These are phyloP conservation scores for Serendipita indica DNA, from an alignment of 768 basidiomycete species.

Conservation along the genomic window DNA sequence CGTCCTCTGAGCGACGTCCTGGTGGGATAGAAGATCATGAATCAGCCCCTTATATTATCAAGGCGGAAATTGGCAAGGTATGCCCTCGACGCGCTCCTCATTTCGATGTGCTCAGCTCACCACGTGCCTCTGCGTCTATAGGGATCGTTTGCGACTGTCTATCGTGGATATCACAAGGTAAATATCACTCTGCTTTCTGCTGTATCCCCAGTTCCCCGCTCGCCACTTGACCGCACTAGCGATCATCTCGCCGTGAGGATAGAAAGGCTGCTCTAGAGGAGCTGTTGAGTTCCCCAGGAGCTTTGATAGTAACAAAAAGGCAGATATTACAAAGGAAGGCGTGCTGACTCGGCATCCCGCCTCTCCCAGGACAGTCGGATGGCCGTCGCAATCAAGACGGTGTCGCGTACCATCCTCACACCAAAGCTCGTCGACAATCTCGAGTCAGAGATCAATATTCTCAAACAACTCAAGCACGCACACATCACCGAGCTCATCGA, in stretches of 20 bases:
- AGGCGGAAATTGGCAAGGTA: conserved; percentile 53
- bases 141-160: conserved; percentile 93
- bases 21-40: conserved; percentile 44
- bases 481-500: conserved; percentile 89
- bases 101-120: not conserved
- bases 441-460: conserved; percentile 94
- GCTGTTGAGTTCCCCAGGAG: not conserved
- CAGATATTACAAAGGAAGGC: not conserved
- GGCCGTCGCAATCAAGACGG: conserved; percentile 87
- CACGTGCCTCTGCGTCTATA: not conserved
- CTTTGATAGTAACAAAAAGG: not conserved
- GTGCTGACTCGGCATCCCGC: not conserved
- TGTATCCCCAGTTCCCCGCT: not conserved
- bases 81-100: not conserved
- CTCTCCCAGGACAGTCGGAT: conserved; percentile 52
- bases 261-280: not conserved
- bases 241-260: not conserved
- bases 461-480: conserved; percentile 82
- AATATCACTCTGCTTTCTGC: conserved; percentile 19
- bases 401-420: conserved; percentile 73
- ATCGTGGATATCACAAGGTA: conserved; percentile 84
- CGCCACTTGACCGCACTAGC: too few species aligned
- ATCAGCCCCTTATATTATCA: conserved; percentile 61
- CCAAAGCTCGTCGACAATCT: conserved; percentile 92
- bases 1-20: not conserved